Conservation (phyloP, 2,329 filamentous ascomycete genomes). For the Chaetomium strumarium region DNA sequence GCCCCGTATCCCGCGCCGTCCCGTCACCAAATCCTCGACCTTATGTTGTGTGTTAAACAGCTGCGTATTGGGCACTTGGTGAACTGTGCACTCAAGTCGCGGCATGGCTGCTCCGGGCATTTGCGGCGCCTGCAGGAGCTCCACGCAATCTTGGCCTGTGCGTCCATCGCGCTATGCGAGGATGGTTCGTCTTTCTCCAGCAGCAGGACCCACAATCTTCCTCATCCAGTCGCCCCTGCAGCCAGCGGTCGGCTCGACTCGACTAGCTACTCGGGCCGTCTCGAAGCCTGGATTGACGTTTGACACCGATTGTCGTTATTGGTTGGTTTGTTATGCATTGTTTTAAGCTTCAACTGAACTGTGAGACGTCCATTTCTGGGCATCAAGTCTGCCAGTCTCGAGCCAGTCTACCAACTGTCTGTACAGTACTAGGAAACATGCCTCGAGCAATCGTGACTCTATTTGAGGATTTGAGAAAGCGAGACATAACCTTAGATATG, state of each 20-base stretch:
- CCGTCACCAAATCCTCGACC: neutral
- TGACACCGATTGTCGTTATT: too few relatives aligned
- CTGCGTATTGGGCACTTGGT: neutral
- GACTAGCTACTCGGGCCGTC: neutral
- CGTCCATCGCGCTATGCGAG: neutral
- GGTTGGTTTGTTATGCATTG: too few relatives aligned
- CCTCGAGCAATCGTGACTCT: too few relatives aligned
- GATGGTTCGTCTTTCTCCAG: neutral
- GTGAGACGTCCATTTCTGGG: too few relatives aligned
- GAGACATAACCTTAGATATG: too few relatives aligned
- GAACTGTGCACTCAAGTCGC: neutral
- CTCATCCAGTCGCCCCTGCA: conserved; percentile 4
- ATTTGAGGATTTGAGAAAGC: too few relatives aligned
- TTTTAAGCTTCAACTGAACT: too few relatives aligned
- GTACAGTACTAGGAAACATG: too few relatives aligned
- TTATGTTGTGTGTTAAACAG: neutral
- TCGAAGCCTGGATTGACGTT: too few relatives aligned
- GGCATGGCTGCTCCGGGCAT: neutral
- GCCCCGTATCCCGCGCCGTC: neutral
- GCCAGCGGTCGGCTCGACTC: conserved; percentile 1
- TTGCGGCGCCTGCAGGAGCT: neutral
- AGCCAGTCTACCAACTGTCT: too few relatives aligned
- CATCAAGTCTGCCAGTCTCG: too few relatives aligned
- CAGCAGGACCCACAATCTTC: conserved; percentile 4
- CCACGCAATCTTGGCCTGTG: neutral